A percentile compares a stretch with the other conserved stretches of the same genome.
These are phyloP conservation scores for Kwoniella pini DNA, from an alignment of 768 basidiomycete genomes.

Conservation along the genomic window DNA sequence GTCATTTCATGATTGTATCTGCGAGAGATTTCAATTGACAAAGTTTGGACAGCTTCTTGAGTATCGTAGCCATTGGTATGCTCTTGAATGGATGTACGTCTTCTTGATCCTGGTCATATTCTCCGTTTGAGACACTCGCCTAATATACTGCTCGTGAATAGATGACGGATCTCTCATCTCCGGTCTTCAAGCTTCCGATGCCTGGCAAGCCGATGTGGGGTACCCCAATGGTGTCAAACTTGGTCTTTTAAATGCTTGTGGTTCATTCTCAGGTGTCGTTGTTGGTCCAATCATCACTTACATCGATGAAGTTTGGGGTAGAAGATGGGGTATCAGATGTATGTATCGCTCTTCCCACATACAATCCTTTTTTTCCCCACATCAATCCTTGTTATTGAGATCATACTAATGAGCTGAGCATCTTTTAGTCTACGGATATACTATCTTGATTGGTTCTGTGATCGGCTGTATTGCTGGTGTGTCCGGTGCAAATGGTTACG, in stretches of 20 bases:
- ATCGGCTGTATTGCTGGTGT: constrained; percentile 55
- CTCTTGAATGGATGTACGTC: constrained; percentile 54
- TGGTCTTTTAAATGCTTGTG: constrained; percentile 54
- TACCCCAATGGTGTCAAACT: constrained; percentile 46
- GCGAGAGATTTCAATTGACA: background rate
- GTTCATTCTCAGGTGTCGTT: constrained; percentile 50
- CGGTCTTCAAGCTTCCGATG: constrained; percentile 53
- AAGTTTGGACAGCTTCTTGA: constrained; percentile 46
- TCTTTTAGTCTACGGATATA: constrained; percentile 51
- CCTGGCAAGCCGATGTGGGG: constrained; percentile 53
- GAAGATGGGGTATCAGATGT: constrained; percentile 56
- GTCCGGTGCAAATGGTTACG: constrained; percentile 52
- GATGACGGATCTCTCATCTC: constrained; percentile 54
- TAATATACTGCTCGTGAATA: constrained; percentile 10
- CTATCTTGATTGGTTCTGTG: constrained; percentile 52
- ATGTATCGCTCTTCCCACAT: no score
- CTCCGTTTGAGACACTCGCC: background rate
- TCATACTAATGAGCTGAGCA: background rate
- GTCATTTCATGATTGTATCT: constrained; percentile 11
- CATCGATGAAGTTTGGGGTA: constrained; percentile 54
- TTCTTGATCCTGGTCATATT: background rate
- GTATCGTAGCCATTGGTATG: constrained; percentile 55
- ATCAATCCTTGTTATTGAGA: background rate
- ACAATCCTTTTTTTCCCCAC: no score
- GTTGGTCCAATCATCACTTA: constrained; percentile 54